Conservation (phyloP, 2,329 filamentous ascomycete species). For the Monilinia aucupariae region DNA sequence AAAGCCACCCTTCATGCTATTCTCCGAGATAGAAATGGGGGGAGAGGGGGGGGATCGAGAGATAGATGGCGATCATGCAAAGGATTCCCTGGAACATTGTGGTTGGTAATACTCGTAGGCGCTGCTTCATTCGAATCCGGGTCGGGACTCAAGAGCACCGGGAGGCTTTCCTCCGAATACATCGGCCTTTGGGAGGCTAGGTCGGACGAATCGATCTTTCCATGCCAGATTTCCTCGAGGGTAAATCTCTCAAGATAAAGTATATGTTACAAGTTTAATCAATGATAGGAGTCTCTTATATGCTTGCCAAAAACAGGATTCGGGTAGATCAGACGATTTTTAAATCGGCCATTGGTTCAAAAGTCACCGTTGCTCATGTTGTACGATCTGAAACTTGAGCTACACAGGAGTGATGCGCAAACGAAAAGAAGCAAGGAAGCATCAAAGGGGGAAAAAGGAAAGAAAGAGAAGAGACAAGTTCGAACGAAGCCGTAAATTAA, state of each 20-base stretch:
- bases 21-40: neutral
- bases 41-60: no score
- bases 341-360: neutral
- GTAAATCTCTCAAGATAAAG: neutral
- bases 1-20: neutral
- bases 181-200: neutral
- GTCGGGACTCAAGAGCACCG: neutral
- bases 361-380: neutral
- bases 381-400: constrained; percentile 6
- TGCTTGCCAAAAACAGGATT: neutral
- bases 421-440: constrained; percentile 5
- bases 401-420: neutral
- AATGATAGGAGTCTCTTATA: neutral
- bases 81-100: neutral
- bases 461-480: neutral
- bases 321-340: constrained; percentile 16
- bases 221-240: neutral
- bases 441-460: neutral
- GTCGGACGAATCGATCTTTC: neutral
- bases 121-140: neutral
- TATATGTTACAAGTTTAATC: neutral
- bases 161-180: neutral
- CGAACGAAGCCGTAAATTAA: no score
- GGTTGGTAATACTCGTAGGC: neutral
- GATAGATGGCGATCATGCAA: neutral